These are phyloP conservation scores for Paxillus rubicundulus DNA, from an alignment of 768 basidiomycete species.

Conservation along the genomic window DNA sequence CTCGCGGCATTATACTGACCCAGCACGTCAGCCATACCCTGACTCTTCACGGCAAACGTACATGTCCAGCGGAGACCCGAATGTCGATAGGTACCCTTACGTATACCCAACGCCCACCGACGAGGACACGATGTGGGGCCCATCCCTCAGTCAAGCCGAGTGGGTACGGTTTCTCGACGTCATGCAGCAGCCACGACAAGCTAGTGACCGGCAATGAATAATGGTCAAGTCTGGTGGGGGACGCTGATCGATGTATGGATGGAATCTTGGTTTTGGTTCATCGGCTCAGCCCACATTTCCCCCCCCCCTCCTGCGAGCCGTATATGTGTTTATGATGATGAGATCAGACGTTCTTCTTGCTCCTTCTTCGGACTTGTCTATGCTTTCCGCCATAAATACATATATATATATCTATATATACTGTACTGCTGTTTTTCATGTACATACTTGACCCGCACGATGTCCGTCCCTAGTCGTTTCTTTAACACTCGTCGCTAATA, in stretches of 20 bases:
- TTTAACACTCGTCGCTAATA: conserved; percentile 10
- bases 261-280: conserved; percentile 25
- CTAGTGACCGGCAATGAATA: conserved; percentile 26
- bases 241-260: conserved; percentile 8
- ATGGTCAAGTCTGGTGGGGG: too few species aligned
- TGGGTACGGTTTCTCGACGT: conserved; percentile 68
- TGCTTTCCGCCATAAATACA: conserved; percentile 17
- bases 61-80: conserved; percentile 18
- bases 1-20: conserved; percentile 23
- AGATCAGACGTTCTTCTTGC: conserved; percentile 12
- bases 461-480: not conserved
- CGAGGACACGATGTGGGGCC: conserved; percentile 70
- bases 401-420: conserved; percentile 18
- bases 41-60: conserved; percentile 29
- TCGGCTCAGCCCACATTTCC: conserved; percentile 6
- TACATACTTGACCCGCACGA: conserved; percentile 3
- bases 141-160: conserved; percentile 73
- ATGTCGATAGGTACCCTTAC: conserved; percentile 24
- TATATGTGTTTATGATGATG: conserved; percentile 27
- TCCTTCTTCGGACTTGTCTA: conserved; percentile 6
- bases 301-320: conserved; percentile 12
- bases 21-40: conserved; percentile 22
- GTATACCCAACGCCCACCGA: conserved; percentile 49
- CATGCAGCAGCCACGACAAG: conserved; percentile 46
- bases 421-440: conserved; percentile 7